Evolutionary conservation across 2,329 filamentous ascomycete genomes (phyloP).

Genomic region (Fusarium chlamydosporum): DNA sequence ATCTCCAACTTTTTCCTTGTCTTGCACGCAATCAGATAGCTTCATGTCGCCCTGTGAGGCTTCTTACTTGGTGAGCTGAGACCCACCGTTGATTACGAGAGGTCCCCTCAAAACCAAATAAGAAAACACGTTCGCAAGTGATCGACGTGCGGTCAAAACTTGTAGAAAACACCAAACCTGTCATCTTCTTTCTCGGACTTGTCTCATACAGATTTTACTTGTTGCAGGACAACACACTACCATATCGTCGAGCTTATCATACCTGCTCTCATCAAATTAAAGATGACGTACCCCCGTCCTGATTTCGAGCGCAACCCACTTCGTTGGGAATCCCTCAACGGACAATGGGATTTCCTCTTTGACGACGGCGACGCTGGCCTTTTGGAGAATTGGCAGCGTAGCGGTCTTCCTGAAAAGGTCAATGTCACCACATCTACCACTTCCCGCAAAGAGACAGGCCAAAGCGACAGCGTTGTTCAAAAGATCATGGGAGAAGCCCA

Average conservation of each 20-base stretch:
- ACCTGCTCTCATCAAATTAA: constrained; percentile 1
- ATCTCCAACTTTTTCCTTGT: constrained; percentile 36
- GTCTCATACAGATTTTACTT: constrained; percentile 3
- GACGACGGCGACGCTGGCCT: constrained; percentile 74
- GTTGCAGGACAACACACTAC: background rate
- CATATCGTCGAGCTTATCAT: background rate
- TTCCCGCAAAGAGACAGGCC: constrained; percentile 53
- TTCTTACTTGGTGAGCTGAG: constrained; percentile 29
- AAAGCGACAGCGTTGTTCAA: constrained; percentile 55
- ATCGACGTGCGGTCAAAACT: constrained; percentile 32
- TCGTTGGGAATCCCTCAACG: constrained; percentile 73
- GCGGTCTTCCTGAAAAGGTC: constrained; percentile 63
- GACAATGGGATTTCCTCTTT: constrained; percentile 74
- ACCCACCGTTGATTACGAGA: constrained; percentile 42
- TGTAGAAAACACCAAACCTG: constrained; percentile 19
- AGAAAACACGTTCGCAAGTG: constrained; percentile 11
- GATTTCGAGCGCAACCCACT: constrained; percentile 71
- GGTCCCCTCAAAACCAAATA: constrained; percentile 24
- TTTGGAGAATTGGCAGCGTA: constrained; percentile 65
- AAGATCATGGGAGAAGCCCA: constrained; percentile 65
- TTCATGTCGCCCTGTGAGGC: constrained; percentile 6
- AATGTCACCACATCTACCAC: constrained; percentile 45
- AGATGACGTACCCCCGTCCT: constrained; percentile 71
- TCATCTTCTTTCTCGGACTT: background rate
- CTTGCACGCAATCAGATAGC: constrained; percentile 31